Evolutionary conservation across 352 stramenopile genomes (phyloP).

Genomic region (Saprolegnia diclina): DNA sequence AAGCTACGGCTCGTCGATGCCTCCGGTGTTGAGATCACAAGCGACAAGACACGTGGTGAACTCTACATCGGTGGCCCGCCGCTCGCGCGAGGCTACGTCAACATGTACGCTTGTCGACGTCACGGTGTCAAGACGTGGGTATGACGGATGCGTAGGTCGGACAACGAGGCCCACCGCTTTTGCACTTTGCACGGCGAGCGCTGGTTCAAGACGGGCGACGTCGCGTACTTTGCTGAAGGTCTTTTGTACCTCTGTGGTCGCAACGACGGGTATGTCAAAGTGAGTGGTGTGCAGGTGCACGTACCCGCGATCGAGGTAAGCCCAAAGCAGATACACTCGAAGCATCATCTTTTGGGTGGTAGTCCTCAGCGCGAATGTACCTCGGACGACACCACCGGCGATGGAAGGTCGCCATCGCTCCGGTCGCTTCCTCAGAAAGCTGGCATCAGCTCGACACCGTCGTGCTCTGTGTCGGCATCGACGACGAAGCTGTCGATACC

Average conservation of each 20-base stretch:
- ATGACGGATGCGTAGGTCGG: no score
- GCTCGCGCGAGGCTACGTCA: constrained; percentile 35
- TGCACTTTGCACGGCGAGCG: background rate
- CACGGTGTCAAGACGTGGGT: no score
- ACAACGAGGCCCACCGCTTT: background rate
- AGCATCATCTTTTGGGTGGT: no score
- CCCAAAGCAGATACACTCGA: no score
- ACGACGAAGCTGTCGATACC: background rate
- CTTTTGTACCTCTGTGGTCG: constrained; percentile 22
- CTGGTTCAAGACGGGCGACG: constrained; percentile 29
- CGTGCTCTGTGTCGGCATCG: constrained; percentile 9
- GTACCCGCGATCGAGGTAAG: constrained; percentile 21
- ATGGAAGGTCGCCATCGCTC: background rate
- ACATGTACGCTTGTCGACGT: background rate
- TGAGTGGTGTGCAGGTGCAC: constrained; percentile 13
- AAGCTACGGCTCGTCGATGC: constrained; percentile 2
- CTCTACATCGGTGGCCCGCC: constrained; percentile 32
- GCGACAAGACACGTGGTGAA: constrained; percentile 28
- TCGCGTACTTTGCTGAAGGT: background rate
- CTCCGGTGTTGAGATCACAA: background rate
- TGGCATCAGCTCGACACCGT: constrained; percentile 12
- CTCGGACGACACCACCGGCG: background rate
- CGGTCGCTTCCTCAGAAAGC: background rate
- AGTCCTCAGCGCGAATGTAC: background rate
- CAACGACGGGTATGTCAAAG: constrained; percentile 27